Evolutionary conservation across 2,329 filamentous ascomycete species (phyloP), one percentile per base, ranked within the genome.

Genomic region (Hyphodiscus sp.): DNA sequence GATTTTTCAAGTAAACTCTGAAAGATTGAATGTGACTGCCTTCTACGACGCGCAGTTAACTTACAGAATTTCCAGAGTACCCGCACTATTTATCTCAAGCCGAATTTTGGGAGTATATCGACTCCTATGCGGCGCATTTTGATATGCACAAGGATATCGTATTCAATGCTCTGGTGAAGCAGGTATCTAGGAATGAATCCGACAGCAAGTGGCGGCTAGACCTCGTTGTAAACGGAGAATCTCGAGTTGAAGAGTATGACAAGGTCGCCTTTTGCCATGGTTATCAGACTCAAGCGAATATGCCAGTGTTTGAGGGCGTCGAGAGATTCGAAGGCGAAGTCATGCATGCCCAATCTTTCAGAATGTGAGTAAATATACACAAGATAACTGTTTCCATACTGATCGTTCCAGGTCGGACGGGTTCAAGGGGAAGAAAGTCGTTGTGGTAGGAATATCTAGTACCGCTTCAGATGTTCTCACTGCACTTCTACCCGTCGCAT

Each of bases 381-480:
- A n/a, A n/a, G n/a, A n/a, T n/a, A n/a, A n/a, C n/a, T n/a, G n/a
- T n/a, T n/a, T n/a, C n/a, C n/a, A n/a, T n/a, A n/a, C n/a, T n/a
- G n/a, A n/a, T n/a, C n/a, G n/a, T n/a, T n/a, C n/a, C n/a, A n/a
- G 67, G 5, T 62, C 69, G 4, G 62, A 67, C 2, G 60, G 63
- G 20, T 76, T 73, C 60, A 65, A 68, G 15, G 70, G 65, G 9
- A 73, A 75, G 57, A 72, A 64, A 4, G 70, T 77, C 2, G 55
- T 78, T 1, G 63, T 78, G 0, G 65, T 77, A 4, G 75, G 75
- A 8, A 58, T 76, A 30, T 70, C 70, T n/a, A 72, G 69, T 47
- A 74, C 72, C 0, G 63, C 67, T 0, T 68, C 65, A 30, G 71
- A 74, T 52, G 57, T 70, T 9, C 64, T 69, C 10, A 62, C 69